Percentiles rank a stretch among this genome's conserved stretches.
Conservation (phyloP, 129 eudicot genomes). For the Centrapalus pauciflorus region DNA sequence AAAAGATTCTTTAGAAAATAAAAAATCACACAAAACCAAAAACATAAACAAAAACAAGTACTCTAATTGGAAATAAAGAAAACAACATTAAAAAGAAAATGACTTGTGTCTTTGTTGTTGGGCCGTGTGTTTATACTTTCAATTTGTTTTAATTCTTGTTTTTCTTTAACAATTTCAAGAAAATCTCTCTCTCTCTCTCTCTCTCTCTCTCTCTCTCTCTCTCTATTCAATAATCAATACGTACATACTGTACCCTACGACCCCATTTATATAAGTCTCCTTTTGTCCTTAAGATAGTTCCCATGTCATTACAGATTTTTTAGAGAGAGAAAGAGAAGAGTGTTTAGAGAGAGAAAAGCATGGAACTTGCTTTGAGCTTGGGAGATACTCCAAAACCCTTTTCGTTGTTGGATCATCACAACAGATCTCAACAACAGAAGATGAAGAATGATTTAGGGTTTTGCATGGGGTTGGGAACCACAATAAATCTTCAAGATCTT, state of each 20-base stretch:
- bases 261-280: conserved; percentile 29
- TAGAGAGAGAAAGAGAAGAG: neutral
- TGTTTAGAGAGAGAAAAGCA: conserved; percentile 28
- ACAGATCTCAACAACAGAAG: conserved; percentile 23
- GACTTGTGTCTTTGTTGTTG: conserved; percentile 24
- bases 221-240: conserved; percentile 15
- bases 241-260: conserved; percentile 28
- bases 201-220: conserved; percentile 20
- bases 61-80: conserved; percentile 21
- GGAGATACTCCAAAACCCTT: conserved; percentile 73
- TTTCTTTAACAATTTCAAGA: neutral
- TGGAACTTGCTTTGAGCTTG: conserved; percentile 91
- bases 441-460: conserved; percentile 56
- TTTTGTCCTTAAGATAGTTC: conserved; percentile 31
- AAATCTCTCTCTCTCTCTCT: conserved; percentile 12
- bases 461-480: conserved; percentile 58
- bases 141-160: neutral
- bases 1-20: conserved; percentile 22
- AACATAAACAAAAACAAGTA: neutral
- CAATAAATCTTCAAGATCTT: conserved; percentile 11
- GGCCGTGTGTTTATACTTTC: conserved; percentile 30
- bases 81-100: conserved; percentile 18
- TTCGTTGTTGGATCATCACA: conserved; percentile 47
- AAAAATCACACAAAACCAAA: neutral
- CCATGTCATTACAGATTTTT: conserved; percentile 28